A percentile compares a stretch with the other conserved stretches of the same genome.
Evolutionary conservation across 2,329 filamentous ascomycete species (phyloP).

Genomic region (Aureobasidium leucospermi): DNA sequence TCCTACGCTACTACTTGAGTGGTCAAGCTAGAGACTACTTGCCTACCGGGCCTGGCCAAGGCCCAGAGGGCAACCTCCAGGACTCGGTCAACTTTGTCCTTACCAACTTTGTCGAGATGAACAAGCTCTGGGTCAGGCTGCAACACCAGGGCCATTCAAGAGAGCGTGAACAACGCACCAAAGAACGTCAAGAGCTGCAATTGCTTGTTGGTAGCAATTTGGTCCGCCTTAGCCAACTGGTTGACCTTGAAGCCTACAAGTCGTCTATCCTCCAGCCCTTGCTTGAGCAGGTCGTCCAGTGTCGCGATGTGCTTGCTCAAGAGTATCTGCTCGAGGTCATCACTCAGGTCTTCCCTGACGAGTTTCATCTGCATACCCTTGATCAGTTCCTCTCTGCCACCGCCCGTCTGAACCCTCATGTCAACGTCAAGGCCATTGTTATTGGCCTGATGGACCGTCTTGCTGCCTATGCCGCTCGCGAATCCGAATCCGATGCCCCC

Average conservation of each 20-base stretch:
- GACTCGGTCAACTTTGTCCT: constrained; percentile 97
- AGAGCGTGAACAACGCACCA: constrained; percentile 85
- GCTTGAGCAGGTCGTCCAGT: constrained; percentile 95
- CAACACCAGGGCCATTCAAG: constrained; percentile 96
- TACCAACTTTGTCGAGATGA: constrained; percentile 99
- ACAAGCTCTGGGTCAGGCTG: constrained; percentile 96
- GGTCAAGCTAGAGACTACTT: constrained; percentile 88
- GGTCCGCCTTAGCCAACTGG: constrained; percentile 87
- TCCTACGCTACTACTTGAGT: constrained; percentile 91
- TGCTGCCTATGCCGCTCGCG: constrained; percentile 87
- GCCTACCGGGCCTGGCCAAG: constrained; percentile 74
- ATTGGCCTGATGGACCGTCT: constrained; percentile 96
- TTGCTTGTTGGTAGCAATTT: constrained; percentile 94
- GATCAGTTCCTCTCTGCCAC: constrained; percentile 93
- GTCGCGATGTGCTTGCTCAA: constrained; percentile 90
- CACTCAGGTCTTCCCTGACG: constrained; percentile 97
- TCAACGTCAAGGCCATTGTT: constrained; percentile 96
- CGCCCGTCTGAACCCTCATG: constrained; percentile 85
- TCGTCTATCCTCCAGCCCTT: constrained; percentile 79
- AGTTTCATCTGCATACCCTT: constrained; percentile 94
- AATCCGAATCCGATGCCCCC: constrained; percentile 62
- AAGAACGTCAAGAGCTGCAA: constrained; percentile 91
- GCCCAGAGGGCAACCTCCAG: constrained; percentile 89
- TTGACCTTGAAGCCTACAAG: constrained; percentile 92
- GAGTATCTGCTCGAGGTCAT: constrained; percentile 98